Percentiles rank a stretch among this genome's conserved stretches.
phyloP scores from a whole-genome alignment of 768 basidiomycete species.

The Dioszegia aurantiaca region DNA sequence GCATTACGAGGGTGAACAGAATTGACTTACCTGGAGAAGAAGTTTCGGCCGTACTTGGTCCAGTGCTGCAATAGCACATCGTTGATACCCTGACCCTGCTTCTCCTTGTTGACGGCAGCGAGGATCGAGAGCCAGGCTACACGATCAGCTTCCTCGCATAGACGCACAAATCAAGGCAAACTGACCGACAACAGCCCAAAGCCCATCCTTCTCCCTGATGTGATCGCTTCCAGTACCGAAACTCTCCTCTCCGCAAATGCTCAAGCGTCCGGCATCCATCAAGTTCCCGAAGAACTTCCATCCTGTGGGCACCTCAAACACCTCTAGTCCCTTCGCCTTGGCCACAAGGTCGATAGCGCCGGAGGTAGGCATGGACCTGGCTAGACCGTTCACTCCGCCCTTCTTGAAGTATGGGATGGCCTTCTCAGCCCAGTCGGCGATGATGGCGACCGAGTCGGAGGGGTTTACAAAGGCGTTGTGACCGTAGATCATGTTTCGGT shows the following conservation, averaged over 20 bases:
- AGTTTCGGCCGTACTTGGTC: slow-evolving; percentile 86
- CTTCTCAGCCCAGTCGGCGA: slow-evolving; percentile 80
- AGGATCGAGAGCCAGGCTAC: slow-evolving; percentile 96
- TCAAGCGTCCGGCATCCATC: slow-evolving; percentile 96
- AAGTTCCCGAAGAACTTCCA: slow-evolving; percentile 97
- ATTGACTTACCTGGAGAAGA: slow-evolving; percentile 71
- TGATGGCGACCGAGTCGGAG: slow-evolving; percentile 95
- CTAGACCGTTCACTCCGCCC: slow-evolving; percentile 88
- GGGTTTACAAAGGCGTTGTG: slow-evolving; percentile 97
- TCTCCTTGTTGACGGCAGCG: slow-evolving; percentile 72
- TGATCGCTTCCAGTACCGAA: slow-evolving; percentile 99
- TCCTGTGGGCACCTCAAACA: slow-evolving; percentile 97
- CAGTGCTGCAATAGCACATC: slow-evolving; percentile 86
- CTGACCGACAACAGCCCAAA: slow-evolving; percentile 94
- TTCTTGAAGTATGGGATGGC: slow-evolving; percentile 56
- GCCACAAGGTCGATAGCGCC: slow-evolving; percentile 96
- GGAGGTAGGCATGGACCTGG: slow-evolving; percentile 94
- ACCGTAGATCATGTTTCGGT: slow-evolving; percentile 99
- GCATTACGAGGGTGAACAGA: not conserved
- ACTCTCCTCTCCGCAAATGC: slow-evolving; percentile 98
- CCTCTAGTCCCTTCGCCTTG: slow-evolving; percentile 84
- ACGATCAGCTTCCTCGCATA: not conserved
- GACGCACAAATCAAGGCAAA: not conserved
- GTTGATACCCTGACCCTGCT: slow-evolving; percentile 62
- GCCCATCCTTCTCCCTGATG: slow-evolving; percentile 97